Base-by-base conservation (phyloP, 208 protist genomes). In the Trypanosoma lewisi region DNA sequence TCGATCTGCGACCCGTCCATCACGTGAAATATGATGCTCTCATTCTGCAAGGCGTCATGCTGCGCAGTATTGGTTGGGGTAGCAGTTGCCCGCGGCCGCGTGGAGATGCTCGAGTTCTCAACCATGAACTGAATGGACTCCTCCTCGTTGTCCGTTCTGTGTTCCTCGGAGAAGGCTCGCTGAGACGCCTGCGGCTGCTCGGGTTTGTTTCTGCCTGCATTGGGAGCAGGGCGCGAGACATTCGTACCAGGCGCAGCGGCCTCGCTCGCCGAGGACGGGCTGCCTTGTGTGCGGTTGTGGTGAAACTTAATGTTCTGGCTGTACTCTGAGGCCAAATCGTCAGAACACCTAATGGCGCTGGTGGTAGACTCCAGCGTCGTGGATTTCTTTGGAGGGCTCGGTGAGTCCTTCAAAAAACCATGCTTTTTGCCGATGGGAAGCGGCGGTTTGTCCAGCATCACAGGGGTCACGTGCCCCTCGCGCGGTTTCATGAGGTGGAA, bases 21-120 rank as follows among this genome's bases (percentile, higher is more conserved):
- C n/a, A 88, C 36, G 9, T 78, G 57, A 61, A 84, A 84, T 17
- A 75, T 54, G 50, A 82, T 85, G 70, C 82, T 88, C 41, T 69
- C 65, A 54, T 74, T 84, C 28, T 61, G 54, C 19, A 52, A 27
- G 1, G 57, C 51, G 42, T 72, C 64, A 8, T 36, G 27, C 12
- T 37, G 57, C 23, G 19, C 36, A 42, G 1, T 7, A 28, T 25
- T n/a, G n/a, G n/a, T n/a, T n/a, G n/a, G n/a, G n/a, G n/a, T n/a
- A n/a, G n/a, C n/a, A n/a, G n/a, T 19, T 14, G 17, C 33, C 8
- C 53, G 9, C 17, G 17, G 9, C 19, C 14, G 25, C n/a, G 37
- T 6, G 17, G 23, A 33, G 37, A 16, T 31, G 12, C n/a, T 63
- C 3, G 69, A 60, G 33, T 14, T 23, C 21, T 75, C 69, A 2